A percentile compares a stretch with the other conserved stretches of the same genome.
Evolutionary conservation across 495 filamentous ascomycete genomes (phyloP).

Genomic region (Penicillium waksmanii): DNA sequence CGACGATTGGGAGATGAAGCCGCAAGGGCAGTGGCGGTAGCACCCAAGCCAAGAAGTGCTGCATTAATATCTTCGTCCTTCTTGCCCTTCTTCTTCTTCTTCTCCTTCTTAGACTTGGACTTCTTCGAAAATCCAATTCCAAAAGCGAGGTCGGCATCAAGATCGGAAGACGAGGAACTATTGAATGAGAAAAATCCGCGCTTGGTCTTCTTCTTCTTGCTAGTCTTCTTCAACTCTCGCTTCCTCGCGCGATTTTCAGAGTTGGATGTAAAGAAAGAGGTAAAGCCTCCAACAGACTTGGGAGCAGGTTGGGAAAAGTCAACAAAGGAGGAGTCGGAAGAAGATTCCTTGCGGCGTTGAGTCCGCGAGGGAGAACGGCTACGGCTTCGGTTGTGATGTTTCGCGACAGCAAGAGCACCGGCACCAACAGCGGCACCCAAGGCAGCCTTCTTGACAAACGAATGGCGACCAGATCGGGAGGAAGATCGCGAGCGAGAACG

Average conservation of each 20-base stretch:
- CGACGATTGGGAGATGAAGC: conserved; percentile 41
- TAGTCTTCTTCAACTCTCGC: conserved; percentile 42
- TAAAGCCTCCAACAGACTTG: conserved; percentile 37
- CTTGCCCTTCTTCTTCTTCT: conserved; percentile 48
- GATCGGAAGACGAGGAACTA: conserved; percentile 62
- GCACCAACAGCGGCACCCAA: conserved; percentile 53
- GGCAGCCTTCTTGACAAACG: conserved; percentile 45
- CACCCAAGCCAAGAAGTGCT: conserved; percentile 58
- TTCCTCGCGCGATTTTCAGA: conserved; percentile 51
- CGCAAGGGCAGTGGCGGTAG: conserved; percentile 59
- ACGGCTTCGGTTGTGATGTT: conserved; percentile 34
- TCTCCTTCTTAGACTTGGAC: conserved; percentile 38
- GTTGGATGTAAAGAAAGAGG: conserved; percentile 53
- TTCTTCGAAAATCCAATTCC: conserved; percentile 41
- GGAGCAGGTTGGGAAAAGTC: conserved; percentile 35
- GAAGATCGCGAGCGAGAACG: conserved; percentile 53
- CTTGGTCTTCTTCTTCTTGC: conserved; percentile 2
- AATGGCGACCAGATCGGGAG: conserved; percentile 41
- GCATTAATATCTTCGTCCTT: conserved; percentile 54
- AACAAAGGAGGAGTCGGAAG: conserved; percentile 38
- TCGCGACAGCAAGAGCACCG: conserved; percentile 39
- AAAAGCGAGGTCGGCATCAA: conserved; percentile 59
- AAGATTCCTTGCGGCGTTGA: conserved; percentile 40
- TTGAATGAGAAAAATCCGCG: conserved; percentile 63
- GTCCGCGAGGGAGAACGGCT: conserved; percentile 36